Evolutionary conservation across 768 basidiomycete species (phyloP).

Genomic region (Lentinula lateritia): DNA sequence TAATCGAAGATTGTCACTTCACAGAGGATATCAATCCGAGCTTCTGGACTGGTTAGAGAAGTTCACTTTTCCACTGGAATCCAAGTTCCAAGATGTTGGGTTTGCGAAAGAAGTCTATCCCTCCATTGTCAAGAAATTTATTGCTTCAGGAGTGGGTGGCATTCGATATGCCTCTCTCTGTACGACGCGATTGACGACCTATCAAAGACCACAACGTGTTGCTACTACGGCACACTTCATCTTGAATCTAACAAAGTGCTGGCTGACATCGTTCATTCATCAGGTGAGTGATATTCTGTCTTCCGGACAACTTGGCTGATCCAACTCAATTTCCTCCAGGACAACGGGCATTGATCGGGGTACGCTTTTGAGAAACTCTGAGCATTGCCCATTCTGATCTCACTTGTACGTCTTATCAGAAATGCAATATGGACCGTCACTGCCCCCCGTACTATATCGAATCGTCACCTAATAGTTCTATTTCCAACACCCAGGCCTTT

Average conservation of each 20-base stretch:
- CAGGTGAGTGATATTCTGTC: conserved; percentile 34
- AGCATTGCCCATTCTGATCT: too few species aligned
- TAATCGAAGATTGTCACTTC: not conserved
- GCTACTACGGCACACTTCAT: conserved; percentile 86
- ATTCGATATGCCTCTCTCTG: conserved; percentile 4
- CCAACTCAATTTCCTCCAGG: conserved; percentile 31
- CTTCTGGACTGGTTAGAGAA: conserved; percentile 85
- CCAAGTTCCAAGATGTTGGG: conserved; percentile 58
- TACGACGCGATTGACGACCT: not conserved
- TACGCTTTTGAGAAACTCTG: conserved; percentile 28
- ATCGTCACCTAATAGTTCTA: conserved; percentile 49
- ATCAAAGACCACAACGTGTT: conserved; percentile 84
- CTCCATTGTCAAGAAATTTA: conserved; percentile 62
- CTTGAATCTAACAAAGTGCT: conserved; percentile 75
- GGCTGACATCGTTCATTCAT: conserved; percentile 64
- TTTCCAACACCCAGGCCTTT: conserved; percentile 56
- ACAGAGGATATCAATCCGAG: conserved; percentile 69
- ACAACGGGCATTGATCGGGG: conserved; percentile 83
- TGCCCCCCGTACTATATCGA: conserved; percentile 68
- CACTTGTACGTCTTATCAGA: conserved; percentile 31
- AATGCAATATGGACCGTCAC: conserved; percentile 88
- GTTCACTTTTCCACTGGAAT: conserved; percentile 86
- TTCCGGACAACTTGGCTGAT: not conserved
- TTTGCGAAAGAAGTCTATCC: conserved; percentile 71
- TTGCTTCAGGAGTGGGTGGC: conserved; percentile 68